phyloP scores from a whole-genome alignment of 768 basidiomycete species.

The Sarcomyxa edulis region DNA sequence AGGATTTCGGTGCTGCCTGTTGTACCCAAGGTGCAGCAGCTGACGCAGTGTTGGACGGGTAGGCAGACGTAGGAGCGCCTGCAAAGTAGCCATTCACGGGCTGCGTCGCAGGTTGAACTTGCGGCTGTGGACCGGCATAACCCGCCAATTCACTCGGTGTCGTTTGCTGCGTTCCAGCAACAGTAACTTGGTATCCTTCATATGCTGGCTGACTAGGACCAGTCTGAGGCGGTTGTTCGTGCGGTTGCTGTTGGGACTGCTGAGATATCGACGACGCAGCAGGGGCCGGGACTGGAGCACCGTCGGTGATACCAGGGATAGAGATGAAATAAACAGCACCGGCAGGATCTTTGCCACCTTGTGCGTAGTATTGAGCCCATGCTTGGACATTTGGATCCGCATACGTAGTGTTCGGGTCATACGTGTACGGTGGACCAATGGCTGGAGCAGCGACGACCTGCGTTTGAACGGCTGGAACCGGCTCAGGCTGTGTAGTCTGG shows the following conservation, averaged over 20 bases:
- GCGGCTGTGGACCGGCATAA: constrained; percentile 7
- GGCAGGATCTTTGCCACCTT: constrained; percentile 68
- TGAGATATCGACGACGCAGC: constrained; percentile 2
- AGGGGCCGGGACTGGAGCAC: not conserved
- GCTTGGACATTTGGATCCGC: constrained; percentile 78
- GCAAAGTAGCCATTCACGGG: constrained; percentile 6
- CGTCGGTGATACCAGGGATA: constrained; percentile 67
- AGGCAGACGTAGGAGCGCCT: constrained; percentile 6
- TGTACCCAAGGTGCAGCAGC: constrained; percentile 5
- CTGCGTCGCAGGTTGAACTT: constrained; percentile 12
- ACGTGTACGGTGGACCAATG: constrained; percentile 46
- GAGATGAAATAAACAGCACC: constrained; percentile 80
- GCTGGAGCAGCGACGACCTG: constrained; percentile 7
- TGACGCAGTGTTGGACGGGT: constrained; percentile 10
- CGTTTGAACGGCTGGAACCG: constrained; percentile 14
- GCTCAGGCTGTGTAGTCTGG: constrained; percentile 11
- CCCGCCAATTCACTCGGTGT: no score
- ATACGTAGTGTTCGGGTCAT: constrained; percentile 64
- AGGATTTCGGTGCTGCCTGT: no score
- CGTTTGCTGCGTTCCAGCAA: not conserved
- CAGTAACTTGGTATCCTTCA: no score
- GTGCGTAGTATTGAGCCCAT: constrained; percentile 83
- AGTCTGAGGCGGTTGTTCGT: constrained; percentile 10
- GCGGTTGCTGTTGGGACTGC: constrained; percentile 16
- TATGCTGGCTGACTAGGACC: no score